Percentiles rank a stretch among this genome's conserved stretches.
Conservation (phyloP, 2,329 filamentous ascomycete species). For the Nothomitra cinnamomea region DNA sequence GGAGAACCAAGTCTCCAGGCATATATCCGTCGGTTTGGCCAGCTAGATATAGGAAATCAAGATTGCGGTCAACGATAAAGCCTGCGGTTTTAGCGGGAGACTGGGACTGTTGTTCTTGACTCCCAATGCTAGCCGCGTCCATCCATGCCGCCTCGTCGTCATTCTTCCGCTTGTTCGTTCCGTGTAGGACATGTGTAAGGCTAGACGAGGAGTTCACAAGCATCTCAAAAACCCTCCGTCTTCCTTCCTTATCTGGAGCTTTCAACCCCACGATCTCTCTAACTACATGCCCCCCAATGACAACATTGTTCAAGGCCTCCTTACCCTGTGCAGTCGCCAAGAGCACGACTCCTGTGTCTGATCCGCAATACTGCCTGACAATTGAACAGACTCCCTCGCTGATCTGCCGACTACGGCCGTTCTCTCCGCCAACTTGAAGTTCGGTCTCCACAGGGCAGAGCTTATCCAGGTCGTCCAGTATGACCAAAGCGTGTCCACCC, state of each 20-base stretch:
- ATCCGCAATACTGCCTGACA: constrained; percentile 66
- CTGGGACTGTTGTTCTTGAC: constrained; percentile 24
- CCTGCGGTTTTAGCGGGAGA: constrained; percentile 24
- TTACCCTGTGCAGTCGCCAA: constrained; percentile 86
- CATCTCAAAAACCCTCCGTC: constrained; percentile 67
- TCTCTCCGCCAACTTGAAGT: constrained; percentile 82
- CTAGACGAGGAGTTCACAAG: constrained; percentile 31
- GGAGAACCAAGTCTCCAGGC: constrained; percentile 78
- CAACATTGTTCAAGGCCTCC: constrained; percentile 75
- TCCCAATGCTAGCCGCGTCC: constrained; percentile 45
- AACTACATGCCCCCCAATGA: constrained; percentile 82
- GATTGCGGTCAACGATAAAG: constrained; percentile 55
- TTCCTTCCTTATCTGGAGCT: constrained; percentile 80
- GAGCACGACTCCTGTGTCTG: constrained; percentile 66
- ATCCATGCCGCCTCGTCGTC: constrained; percentile 42
- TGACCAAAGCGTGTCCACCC: constrained; percentile 66
- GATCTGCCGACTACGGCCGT: constrained; percentile 78
- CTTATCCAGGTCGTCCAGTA: constrained; percentile 86
- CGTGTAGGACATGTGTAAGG: constrained; percentile 24
- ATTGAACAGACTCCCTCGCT: constrained; percentile 77
- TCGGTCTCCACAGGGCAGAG: constrained; percentile 89
- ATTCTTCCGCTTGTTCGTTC: constrained; percentile 6
- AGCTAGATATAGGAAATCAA: constrained; percentile 86
- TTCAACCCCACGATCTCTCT: constrained; percentile 80
- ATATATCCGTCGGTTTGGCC: constrained; percentile 95